phyloP scores from a whole-genome alignment of 306 rosid genomes.

The Malus asiatica region DNA sequence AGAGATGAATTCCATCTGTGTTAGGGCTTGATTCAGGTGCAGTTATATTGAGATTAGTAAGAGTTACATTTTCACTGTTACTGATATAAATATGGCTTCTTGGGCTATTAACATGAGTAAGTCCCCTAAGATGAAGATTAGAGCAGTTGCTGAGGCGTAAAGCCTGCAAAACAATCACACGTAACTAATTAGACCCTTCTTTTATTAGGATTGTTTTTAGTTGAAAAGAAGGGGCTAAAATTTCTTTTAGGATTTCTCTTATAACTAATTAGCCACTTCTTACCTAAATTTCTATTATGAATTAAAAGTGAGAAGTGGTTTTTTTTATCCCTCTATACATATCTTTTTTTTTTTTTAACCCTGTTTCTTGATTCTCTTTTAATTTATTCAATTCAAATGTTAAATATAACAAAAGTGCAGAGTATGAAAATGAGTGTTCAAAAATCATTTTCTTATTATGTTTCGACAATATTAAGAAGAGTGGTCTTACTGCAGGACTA shows the following conservation, averaged over 20 bases:
- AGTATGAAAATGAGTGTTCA: too few species aligned
- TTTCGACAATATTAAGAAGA: background rate
- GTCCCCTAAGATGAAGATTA: background rate
- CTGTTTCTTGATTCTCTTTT: too few species aligned
- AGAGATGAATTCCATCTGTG: background rate
- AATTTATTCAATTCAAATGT: too few species aligned
- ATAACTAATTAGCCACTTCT: background rate
- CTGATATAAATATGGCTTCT: background rate
- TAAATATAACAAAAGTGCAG: too few species aligned
- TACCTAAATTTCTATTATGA: too few species aligned
- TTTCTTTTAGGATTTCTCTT: too few species aligned
- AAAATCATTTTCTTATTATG: too few species aligned
- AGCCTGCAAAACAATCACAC: background rate
- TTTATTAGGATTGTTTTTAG: too few species aligned
- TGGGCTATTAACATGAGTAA: background rate
- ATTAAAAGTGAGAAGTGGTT: too few species aligned
- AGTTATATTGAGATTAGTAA: background rate
- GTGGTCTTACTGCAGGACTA: background rate
- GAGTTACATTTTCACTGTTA: background rate
- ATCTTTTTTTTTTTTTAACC: too few species aligned
- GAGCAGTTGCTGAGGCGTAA: background rate
- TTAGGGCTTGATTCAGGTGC: constrained; percentile 1
- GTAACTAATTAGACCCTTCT: background rate
- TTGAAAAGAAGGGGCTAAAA: too few species aligned
- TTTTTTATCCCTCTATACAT: too few species aligned